These are phyloP conservation scores for Penicillium sp. DNA, from an alignment of 2,329 filamentous ascomycete species.

Conservation along the genomic window DNA sequence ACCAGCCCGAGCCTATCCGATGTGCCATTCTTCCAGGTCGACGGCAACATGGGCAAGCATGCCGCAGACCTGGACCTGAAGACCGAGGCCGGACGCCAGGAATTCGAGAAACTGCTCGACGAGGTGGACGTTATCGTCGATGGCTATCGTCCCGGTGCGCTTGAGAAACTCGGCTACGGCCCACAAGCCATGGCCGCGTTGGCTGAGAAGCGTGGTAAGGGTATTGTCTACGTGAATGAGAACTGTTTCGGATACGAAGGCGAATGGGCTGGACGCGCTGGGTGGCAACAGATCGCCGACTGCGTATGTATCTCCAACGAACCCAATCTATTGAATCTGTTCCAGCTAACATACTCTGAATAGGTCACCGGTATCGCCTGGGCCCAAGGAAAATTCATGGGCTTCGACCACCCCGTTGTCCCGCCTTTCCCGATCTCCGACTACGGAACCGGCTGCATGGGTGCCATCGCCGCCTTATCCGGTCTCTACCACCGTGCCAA, in stretches of 20 bases:
- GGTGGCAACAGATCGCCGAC: conserved; percentile 76
- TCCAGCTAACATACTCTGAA: conserved; percentile 2
- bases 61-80: conserved; percentile 69
- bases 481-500: conserved; percentile 67
- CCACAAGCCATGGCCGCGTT: conserved; percentile 58
- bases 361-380: conserved; percentile 48
- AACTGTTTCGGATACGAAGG: conserved; percentile 71
- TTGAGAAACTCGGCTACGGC: conserved; percentile 68
- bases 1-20: conserved; percentile 70
- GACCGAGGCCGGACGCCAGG: conserved; percentile 53
- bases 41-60: conserved; percentile 74
- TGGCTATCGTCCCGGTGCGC: conserved; percentile 70
- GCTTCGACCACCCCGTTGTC: conserved; percentile 42
- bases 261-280: conserved; percentile 66
- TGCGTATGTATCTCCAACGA: too few relatives aligned
- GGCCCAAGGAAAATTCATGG: conserved; percentile 50
- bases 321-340: too few relatives aligned
- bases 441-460: conserved; percentile 75
- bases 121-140: conserved; percentile 71
- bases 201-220: conserved; percentile 61
- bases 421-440: conserved; percentile 59
- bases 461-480: conserved; percentile 67
- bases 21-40: conserved; percentile 74
- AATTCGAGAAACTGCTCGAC: conserved; percentile 64
- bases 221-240: conserved; percentile 72